These are phyloP conservation scores for Grifola frondosa DNA, from an alignment of 1,284 basidiomycete species.

Conservation along the genomic window DNA sequence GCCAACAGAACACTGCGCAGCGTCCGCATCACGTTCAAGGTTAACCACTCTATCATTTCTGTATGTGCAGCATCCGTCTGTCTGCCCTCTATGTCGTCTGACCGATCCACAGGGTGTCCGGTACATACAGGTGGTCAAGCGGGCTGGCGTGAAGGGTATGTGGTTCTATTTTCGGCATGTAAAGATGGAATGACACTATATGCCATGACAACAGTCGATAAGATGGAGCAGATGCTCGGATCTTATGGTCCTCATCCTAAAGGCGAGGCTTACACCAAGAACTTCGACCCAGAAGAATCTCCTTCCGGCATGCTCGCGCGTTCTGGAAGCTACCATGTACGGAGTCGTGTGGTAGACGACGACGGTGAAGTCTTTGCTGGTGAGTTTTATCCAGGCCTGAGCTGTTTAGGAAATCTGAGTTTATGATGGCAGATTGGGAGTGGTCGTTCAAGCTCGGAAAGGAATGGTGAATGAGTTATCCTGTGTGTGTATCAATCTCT, in stretches of 20 bases:
- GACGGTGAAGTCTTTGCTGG: constrained; percentile 76
- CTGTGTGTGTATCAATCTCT: constrained; percentile 16
- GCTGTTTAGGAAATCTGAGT: too few species aligned
- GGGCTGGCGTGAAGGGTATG: constrained; percentile 66
- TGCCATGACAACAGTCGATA: constrained; percentile 63
- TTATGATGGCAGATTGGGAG: constrained; percentile 85
- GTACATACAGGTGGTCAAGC: constrained; percentile 85
- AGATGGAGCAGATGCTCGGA: constrained; percentile 88
- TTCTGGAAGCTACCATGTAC: constrained; percentile 72
- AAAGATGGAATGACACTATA: constrained; percentile 1
- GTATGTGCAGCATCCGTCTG: constrained; percentile 39
- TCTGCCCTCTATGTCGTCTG: too few species aligned
- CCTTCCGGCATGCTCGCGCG: constrained; percentile 84
- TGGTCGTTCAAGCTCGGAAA: constrained; percentile 83
- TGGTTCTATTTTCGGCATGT: background rate
- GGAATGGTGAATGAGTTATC: constrained; percentile 58
- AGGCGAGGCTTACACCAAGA: constrained; percentile 60
- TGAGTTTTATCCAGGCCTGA: constrained; percentile 45
- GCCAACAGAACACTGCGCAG: constrained; percentile 36
- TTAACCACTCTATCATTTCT: constrained; percentile 84
- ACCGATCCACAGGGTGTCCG: constrained; percentile 75
- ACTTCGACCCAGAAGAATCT: constrained; percentile 77
- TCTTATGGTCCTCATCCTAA: constrained; percentile 74
- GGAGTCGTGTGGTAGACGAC: constrained; percentile 81
- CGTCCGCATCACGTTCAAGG: constrained; percentile 76